phyloP scores from a whole-genome alignment of 2,329 filamentous ascomycete genomes.

The Ophiostoma quercus region DNA sequence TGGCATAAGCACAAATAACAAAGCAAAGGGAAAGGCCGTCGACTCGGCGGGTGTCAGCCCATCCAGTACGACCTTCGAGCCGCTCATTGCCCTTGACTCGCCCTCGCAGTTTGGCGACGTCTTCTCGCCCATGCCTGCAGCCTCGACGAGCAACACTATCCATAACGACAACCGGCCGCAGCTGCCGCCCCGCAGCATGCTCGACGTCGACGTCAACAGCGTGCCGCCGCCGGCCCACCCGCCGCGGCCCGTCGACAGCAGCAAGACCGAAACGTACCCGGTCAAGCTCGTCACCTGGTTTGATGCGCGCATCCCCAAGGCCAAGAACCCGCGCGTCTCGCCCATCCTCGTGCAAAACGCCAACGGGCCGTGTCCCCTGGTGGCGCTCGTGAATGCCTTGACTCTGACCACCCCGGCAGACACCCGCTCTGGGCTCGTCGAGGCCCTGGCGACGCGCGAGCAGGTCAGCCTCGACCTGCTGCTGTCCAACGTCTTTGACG shows the following conservation, averaged over 20 bases:
- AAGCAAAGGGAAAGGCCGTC: conserved; percentile 20
- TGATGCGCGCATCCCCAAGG: conserved; percentile 54
- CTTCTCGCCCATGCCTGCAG: neutral
- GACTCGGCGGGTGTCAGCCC: conserved; percentile 19
- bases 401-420: conserved; percentile 72
- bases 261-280: conserved; percentile 72
- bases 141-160: neutral
- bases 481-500: conserved; percentile 85
- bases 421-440: conserved; percentile 64
- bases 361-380: conserved; percentile 88
- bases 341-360: conserved; percentile 88
- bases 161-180: conserved; percentile 31
- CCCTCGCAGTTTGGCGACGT: neutral
- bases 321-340: conserved; percentile 64
- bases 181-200: conserved; percentile 25
- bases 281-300: conserved; percentile 89
- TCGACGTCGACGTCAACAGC: conserved; percentile 28
- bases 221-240: conserved; percentile 31
- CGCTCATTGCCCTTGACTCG: conserved; percentile 19
- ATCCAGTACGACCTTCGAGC: conserved; percentile 4
- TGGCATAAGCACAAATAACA: too few species aligned
- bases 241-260: conserved; percentile 35
- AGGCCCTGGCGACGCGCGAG: conserved; percentile 72
- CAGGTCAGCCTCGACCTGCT: conserved; percentile 82
- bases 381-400: conserved; percentile 89